Conservation (phyloP, 371 early-diverging fungal genomes). For the Mucor sp. region DNA sequence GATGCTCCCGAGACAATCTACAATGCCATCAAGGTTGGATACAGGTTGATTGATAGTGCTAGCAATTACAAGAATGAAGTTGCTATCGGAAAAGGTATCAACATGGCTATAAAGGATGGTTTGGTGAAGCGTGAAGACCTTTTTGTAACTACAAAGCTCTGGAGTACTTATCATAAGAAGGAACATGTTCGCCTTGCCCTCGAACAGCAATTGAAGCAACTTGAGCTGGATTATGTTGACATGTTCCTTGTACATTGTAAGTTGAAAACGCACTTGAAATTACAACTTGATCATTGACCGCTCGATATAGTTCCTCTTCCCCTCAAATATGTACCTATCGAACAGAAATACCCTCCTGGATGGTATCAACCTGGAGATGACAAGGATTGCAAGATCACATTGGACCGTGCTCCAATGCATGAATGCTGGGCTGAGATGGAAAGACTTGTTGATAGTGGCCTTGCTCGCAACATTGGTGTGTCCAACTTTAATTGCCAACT, state of each 20-base stretch:
- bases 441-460: constrained; percentile 28
- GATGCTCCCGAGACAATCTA: constrained; percentile 39
- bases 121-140: constrained; percentile 52
- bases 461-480: constrained; percentile 51
- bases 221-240: constrained; percentile 69
- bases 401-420: constrained; percentile 34
- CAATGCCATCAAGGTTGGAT: constrained; percentile 43
- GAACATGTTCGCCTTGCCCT: constrained; percentile 45
- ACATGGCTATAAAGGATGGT: constrained; percentile 44
- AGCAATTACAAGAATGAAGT: constrained; percentile 61
- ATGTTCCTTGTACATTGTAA: constrained; percentile 55
- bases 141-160: constrained; percentile 74
- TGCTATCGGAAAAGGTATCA: constrained; percentile 66
- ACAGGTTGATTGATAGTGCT: constrained; percentile 43
- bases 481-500: constrained; percentile 54
- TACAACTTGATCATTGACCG: background rate
- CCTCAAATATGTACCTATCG: constrained; percentile 28
- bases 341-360: constrained; percentile 26
- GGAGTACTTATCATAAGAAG: constrained; percentile 57
- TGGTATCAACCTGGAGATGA: background rate
- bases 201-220: constrained; percentile 44
- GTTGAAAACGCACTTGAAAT: background rate
- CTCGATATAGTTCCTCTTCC: background rate
- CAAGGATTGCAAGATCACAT: background rate
- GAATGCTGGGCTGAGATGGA: constrained; percentile 41